phyloP scores from a whole-genome alignment of 2,329 filamentous ascomycete genomes.

The Bipolaris victoriae region DNA sequence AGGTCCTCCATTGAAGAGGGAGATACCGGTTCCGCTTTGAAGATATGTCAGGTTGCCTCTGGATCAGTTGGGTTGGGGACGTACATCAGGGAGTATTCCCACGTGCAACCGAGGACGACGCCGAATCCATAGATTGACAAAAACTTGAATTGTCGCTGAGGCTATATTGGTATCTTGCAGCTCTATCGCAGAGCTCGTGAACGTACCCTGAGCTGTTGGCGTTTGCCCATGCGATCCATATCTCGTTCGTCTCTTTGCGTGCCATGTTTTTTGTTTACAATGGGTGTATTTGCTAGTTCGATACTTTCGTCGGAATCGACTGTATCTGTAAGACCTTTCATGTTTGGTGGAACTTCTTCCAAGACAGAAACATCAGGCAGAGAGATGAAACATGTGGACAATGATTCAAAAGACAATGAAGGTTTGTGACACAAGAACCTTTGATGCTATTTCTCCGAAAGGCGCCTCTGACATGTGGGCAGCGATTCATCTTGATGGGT shows the following conservation, averaged over 20 bases:
- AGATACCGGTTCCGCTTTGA: constrained; percentile 6
- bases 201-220: constrained; percentile 21
- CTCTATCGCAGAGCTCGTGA: neutral
- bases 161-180: neutral
- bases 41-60: neutral
- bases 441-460: neutral
- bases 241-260: constrained; percentile 19
- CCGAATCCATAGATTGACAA: constrained; percentile 22
- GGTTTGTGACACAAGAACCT: neutral
- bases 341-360: neutral
- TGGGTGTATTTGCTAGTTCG: neutral
- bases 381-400: neutral
- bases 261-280: constrained; percentile 7
- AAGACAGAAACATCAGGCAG: neutral
- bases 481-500: neutral
- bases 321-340: constrained; percentile 6
- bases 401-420: neutral
- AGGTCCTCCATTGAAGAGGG: constrained; percentile 15
- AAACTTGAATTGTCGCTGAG: constrained; percentile 22
- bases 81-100: constrained; percentile 26
- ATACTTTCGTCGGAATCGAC: constrained; percentile 2
- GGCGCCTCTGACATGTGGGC: neutral
- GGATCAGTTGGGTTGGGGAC: neutral
- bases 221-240: constrained; percentile 31
- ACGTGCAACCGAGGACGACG: constrained; percentile 20